Base-by-base conservation (phyloP, 1,284 basidiomycete genomes). In the Phylloporus gajari region DNA sequence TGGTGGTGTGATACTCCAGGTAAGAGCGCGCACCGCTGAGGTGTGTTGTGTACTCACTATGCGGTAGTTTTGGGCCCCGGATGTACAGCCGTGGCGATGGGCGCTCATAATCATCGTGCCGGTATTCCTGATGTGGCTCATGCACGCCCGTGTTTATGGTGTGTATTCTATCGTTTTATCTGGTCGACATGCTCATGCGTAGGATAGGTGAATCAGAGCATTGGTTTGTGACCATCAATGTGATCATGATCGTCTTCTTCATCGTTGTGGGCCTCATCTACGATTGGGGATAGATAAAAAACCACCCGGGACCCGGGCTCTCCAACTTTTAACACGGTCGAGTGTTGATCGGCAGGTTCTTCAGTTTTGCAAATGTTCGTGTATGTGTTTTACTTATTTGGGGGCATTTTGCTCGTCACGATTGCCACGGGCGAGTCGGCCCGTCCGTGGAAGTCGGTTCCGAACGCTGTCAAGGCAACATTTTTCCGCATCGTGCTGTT, bases 401-500 rank as follows among this genome's bases (percentile, higher is more conserved):
- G 91, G 61, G 93, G 93, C 27, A 91, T 93, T 40, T 92, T 93
- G 75, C 89, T 94, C 9, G 90, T 94, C 32, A 90, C 91, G 76
- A 72, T 90, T 35, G 91, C 91, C 23, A 91, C 91, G 21, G 91
- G 89, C 25, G 90, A 91, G 80, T 88, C 87, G 13, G 84, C 86
- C 70, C 87, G 86, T 74, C 92, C 92, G 0, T 86, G 88, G 80
- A 88, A 88, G 79, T 84, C 89, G 19, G 89, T 94, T 5, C 92
- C 92, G 35, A 86, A 87, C 35, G 93, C 93, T 0, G 90, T 94
- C 81, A 90, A 89, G 73, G 88, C 90, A 17, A 93, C 93, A 6
- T 94, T 93, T 82, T 86, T 88, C 83, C 88, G 91, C 65, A 89
- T 93, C 70, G 79, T 92, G 67, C 79, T 92, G 42, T 92, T 93